Percentiles rank a stretch among this genome's conserved stretches.
Conservation (phyloP, 305 asterid species). For the Fraxinus greggii region DNA sequence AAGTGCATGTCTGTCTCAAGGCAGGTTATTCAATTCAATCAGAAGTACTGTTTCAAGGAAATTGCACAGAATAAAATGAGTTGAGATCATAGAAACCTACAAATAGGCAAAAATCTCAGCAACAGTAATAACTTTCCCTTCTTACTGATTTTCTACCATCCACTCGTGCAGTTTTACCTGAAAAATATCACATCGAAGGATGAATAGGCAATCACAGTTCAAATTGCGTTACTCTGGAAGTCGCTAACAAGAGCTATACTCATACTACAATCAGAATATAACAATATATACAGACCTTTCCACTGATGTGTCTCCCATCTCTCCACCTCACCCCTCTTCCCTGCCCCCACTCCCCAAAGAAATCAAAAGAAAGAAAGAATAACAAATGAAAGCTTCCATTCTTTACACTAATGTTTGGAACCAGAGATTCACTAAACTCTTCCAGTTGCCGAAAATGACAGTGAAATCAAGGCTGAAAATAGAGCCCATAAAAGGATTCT, state of each 20-base stretch:
- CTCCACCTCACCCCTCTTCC: too few relatives aligned
- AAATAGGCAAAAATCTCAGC: conserved; percentile 22
- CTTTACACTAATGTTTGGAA: too few relatives aligned
- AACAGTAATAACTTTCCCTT: conserved; percentile 13
- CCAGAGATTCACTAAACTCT: too few relatives aligned
- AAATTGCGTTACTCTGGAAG: background rate
- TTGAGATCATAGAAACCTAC: background rate
- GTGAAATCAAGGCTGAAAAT: too few relatives aligned
- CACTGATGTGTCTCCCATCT: too few relatives aligned
- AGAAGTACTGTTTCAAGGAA: background rate
- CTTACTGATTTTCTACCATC: conserved; percentile 16
- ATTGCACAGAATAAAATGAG: conserved; percentile 2
- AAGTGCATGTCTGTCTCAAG: background rate
- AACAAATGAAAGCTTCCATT: too few relatives aligned
- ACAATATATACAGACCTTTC: too few relatives aligned
- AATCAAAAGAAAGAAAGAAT: too few relatives aligned
- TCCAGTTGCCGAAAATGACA: too few relatives aligned
- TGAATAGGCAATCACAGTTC: background rate
- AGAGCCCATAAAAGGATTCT: too few relatives aligned
- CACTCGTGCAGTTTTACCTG: conserved; percentile 20
- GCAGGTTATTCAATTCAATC: background rate
- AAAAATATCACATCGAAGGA: background rate
- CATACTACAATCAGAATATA: background rate
- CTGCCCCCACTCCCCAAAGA: too few relatives aligned
- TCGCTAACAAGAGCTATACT: background rate